Evolutionary conservation across 106 monocot species (phyloP).

Genomic region (Posidonia australis): DNA sequence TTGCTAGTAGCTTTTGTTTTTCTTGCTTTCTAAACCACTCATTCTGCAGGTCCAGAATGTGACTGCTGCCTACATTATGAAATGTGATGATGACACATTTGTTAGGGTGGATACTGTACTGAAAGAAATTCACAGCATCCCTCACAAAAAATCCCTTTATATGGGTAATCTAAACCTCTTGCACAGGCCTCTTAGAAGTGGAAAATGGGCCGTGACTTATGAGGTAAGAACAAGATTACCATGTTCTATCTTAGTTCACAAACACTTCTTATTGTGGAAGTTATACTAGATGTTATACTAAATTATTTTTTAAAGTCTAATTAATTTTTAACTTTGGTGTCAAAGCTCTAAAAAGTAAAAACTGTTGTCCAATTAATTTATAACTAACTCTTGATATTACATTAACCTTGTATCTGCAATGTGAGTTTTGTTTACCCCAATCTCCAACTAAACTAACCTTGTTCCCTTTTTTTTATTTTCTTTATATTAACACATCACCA

Average conservation of each 20-base stretch:
- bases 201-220: conserved; percentile 94
- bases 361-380: too few relatives aligned
- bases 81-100: conserved; percentile 97
- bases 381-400: too few relatives aligned
- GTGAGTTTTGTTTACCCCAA: too few relatives aligned
- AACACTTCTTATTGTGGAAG: too few relatives aligned
- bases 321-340: too few relatives aligned
- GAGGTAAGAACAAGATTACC: conserved; percentile 30
- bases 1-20: neutral
- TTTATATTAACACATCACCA: too few relatives aligned
- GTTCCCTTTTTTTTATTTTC: too few relatives aligned
- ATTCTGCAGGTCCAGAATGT: conserved; percentile 45
- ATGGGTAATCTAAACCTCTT: conserved; percentile 86
- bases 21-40: neutral
- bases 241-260: neutral
- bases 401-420: too few relatives aligned
- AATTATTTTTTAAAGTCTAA: too few relatives aligned
- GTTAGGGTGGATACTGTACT: conserved; percentile 71
- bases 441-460: too few relatives aligned
- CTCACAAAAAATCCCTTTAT: conserved; percentile 44
- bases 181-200: conserved; percentile 83
- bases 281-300: too few relatives aligned
- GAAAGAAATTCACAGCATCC: conserved; percentile 28
- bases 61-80: conserved; percentile 80
- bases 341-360: too few relatives aligned